These are phyloP conservation scores for Dothideomycetidae sp. DNA, from an alignment of 2,329 filamentous ascomycete genomes.

Conservation along the genomic window DNA sequence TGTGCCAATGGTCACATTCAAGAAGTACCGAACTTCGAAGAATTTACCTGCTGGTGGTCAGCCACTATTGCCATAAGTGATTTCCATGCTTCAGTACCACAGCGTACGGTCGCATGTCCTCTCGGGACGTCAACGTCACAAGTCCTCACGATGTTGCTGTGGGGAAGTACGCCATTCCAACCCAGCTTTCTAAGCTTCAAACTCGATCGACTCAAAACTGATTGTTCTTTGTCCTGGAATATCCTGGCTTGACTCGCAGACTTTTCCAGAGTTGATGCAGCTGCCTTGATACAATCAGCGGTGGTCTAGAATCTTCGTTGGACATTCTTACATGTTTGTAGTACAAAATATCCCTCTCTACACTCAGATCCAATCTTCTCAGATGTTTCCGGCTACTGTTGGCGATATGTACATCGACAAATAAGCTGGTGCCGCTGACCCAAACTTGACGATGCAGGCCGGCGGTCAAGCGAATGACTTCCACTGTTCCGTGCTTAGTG, in stretches of 20 bases:
- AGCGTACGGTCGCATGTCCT: constrained; percentile 37
- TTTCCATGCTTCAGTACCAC: constrained; percentile 26
- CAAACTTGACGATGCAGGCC: constrained; percentile 44
- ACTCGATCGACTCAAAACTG: constrained; percentile 30
- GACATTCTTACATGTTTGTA: constrained; percentile 32
- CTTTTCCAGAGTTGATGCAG: constrained; percentile 35
- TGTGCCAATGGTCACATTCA: constrained; percentile 35
- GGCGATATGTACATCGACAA: constrained; percentile 38
- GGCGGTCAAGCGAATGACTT: constrained; percentile 36
- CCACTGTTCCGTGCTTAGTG: constrained; percentile 26
- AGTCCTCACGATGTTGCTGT: constrained; percentile 33
- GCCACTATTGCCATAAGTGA: too few relatives aligned
- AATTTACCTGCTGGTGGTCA: constrained; percentile 34
- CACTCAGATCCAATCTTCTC: constrained; percentile 36
- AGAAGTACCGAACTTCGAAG: constrained; percentile 42
- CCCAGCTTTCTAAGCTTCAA: constrained; percentile 31
- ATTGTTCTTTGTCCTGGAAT: constrained; percentile 37
- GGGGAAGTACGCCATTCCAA: constrained; percentile 34
- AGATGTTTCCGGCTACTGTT: constrained; percentile 37
- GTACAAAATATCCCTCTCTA: constrained; percentile 37
- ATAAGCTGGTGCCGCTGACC: constrained; percentile 42
- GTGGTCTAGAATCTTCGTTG: constrained; percentile 1
- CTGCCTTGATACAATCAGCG: constrained; percentile 24
- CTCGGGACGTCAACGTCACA: constrained; percentile 37
- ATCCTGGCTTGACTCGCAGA: constrained; percentile 38